These are phyloP conservation scores for Boletales sp. DNA, from an alignment of 768 basidiomycete species.

Conservation along the genomic window DNA sequence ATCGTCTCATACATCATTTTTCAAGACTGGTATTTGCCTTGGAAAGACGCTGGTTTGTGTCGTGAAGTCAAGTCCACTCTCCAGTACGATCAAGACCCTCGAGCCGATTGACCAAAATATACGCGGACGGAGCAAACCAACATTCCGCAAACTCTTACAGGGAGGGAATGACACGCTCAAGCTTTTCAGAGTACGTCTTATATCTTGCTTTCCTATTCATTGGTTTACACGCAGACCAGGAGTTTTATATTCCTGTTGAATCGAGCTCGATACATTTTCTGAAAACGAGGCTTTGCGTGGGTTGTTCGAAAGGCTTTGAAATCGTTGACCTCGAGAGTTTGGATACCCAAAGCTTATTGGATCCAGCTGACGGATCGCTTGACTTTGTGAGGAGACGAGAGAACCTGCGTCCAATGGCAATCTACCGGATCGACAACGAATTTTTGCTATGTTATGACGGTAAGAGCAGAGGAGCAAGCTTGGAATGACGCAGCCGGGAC, in stretches of 20 bases:
- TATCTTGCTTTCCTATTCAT: not conserved
- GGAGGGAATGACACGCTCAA: slow-evolving; percentile 93
- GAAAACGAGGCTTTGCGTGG: slow-evolving; percentile 95
- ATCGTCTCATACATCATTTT: slow-evolving; percentile 94
- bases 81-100: slow-evolving; percentile 95
- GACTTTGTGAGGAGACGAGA: slow-evolving; percentile 93
- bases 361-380: slow-evolving; percentile 85
- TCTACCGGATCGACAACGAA: slow-evolving; percentile 95
- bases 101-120: slow-evolving; percentile 92
- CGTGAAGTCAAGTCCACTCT: slow-evolving; percentile 91
- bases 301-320: slow-evolving; percentile 96
- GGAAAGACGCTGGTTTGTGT: slow-evolving; percentile 92
- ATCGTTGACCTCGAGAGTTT: slow-evolving; percentile 96
- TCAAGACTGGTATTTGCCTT: slow-evolving; percentile 93
- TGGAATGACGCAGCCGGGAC: not conserved
- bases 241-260: slow-evolving; percentile 98
- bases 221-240: slow-evolving; percentile 42
- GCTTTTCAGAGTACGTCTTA: slow-evolving; percentile 69
- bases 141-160: slow-evolving; percentile 92
- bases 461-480: slow-evolving; percentile 34
- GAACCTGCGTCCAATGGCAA: slow-evolving; percentile 89
- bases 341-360: slow-evolving; percentile 93
- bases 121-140: slow-evolving; percentile 76
- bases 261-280: slow-evolving; percentile 96
- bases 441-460: slow-evolving; percentile 98